Evolutionary conservation across 2,329 filamentous ascomycete genomes (phyloP).

Genomic region (Cladosporium sp.): DNA sequence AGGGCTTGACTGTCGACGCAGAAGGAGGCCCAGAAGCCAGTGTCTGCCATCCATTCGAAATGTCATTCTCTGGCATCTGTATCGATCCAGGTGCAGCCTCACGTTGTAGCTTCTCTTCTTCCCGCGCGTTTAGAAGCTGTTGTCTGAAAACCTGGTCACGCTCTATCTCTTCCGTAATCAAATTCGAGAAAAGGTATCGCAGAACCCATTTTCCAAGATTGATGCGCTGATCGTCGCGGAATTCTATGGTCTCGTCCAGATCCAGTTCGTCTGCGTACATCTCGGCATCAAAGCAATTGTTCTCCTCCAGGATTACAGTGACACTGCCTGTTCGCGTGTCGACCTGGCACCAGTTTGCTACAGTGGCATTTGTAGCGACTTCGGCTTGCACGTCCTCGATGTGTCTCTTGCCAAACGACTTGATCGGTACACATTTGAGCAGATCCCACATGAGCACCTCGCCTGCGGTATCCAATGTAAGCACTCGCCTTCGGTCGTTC

Average conservation of each 20-base stretch:
- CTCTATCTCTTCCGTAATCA: conserved; percentile 86
- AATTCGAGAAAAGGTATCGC: conserved; percentile 80
- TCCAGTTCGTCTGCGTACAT: conserved; percentile 90
- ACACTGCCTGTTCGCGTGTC: conserved; percentile 89
- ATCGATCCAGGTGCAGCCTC: conserved; percentile 60
- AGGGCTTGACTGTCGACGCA: conserved; percentile 52
- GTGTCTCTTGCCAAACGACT: conserved; percentile 90
- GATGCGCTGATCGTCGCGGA: conserved; percentile 90
- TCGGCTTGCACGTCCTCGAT: conserved; percentile 85
- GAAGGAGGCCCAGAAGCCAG: conserved; percentile 40
- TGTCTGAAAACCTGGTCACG: conserved; percentile 72
- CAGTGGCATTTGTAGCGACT: conserved; percentile 81
- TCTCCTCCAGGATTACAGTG: conserved; percentile 85
- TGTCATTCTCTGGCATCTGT: conserved; percentile 44
- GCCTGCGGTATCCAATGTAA: conserved; percentile 91
- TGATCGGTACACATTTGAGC: conserved; percentile 77
- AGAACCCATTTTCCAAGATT: conserved; percentile 97
- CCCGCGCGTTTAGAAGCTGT: conserved; percentile 59
- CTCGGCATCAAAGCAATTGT: conserved; percentile 95
- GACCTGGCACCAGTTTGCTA: conserved; percentile 94
- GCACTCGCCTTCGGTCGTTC: conserved; percentile 81
- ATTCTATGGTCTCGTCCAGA: conserved; percentile 69
- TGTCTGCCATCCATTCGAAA: conserved; percentile 44
- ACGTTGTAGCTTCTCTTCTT: conserved; percentile 55
- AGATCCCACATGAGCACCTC: conserved; percentile 96